phyloP scores from a whole-genome alignment of 1,139 yeast species.

The Diutina catenulata region DNA sequence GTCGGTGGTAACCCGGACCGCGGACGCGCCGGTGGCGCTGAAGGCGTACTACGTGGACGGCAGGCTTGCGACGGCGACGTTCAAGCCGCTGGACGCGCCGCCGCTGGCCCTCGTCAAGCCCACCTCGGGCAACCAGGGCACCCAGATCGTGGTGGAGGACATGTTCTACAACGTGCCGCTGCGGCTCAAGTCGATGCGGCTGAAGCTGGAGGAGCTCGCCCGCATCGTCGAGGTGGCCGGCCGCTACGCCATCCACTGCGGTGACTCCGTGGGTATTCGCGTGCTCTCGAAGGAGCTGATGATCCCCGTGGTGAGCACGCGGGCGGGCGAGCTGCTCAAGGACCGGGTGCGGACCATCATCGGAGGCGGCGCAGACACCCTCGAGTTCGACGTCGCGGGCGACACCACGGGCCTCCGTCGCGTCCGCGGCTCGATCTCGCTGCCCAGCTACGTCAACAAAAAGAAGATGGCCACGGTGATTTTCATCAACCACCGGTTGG shows the following conservation, averaged over 20 bases:
- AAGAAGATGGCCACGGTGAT: slow-evolving; percentile 59
- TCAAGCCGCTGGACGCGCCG: slow-evolving; percentile 14
- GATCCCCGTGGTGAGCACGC: slow-evolving; percentile 41
- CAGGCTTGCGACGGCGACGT: slow-evolving; percentile 30
- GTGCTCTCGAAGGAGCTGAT: slow-evolving; percentile 25
- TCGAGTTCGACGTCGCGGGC: slow-evolving; percentile 25
- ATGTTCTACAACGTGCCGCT: slow-evolving; percentile 84
- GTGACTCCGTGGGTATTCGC: slow-evolving; percentile 53
- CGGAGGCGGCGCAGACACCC: slow-evolving; percentile 65
- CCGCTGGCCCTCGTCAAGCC: slow-evolving; percentile 44
- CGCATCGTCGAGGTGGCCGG: slow-evolving; percentile 76
- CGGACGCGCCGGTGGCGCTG: slow-evolving; percentile 52
- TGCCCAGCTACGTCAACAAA: slow-evolving; percentile 60
- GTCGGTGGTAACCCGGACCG: slow-evolving; percentile 67
- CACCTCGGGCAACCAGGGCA: slow-evolving; percentile 80
- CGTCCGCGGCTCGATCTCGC: slow-evolving; percentile 55
- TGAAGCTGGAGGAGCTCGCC: slow-evolving; percentile 64
- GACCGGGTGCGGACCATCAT: slow-evolving; percentile 69
- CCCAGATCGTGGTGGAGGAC: slow-evolving; percentile 78
- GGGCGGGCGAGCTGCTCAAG: slow-evolving; percentile 31
- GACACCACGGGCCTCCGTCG: slow-evolving; percentile 14
- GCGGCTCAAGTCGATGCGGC: slow-evolving; percentile 52
- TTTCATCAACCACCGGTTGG: slow-evolving; percentile 78
- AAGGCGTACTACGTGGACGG: slow-evolving; percentile 60
- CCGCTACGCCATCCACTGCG: slow-evolving; percentile 68